Evolutionary conservation across 148 eudicot species (phyloP).

Genomic region (Arctostaphylos glauca): DNA sequence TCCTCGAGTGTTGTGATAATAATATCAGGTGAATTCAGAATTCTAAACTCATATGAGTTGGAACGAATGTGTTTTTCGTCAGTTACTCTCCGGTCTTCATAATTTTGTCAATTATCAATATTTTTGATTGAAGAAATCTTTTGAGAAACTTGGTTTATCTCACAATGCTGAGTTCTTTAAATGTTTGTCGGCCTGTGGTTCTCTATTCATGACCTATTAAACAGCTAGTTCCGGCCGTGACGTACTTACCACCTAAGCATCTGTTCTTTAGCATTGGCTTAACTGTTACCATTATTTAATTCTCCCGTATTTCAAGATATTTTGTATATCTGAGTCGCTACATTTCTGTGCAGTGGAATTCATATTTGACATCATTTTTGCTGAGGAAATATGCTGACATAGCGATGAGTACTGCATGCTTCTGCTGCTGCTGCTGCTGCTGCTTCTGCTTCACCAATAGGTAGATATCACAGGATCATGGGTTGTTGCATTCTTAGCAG

Average conservation of each 20-base stretch:
- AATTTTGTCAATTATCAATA: neutral
- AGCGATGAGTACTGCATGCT: neutral
- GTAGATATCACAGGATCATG: neutral
- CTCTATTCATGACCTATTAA: neutral
- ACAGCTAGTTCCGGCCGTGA: neutral
- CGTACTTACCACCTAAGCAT: neutral
- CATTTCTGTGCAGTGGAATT: constrained; percentile 51
- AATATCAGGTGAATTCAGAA: neutral
- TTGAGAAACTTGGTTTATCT: neutral
- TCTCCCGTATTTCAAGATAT: neutral
- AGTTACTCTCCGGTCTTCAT: neutral
- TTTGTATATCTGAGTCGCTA: neutral
- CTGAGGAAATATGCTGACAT: constrained; percentile 55
- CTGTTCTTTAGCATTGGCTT: neutral
- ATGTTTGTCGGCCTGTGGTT: neutral
- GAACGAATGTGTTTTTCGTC: neutral
- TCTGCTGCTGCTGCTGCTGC: neutral
- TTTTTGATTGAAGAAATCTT: neutral
- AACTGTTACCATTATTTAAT: neutral
- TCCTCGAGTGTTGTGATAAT: neutral
- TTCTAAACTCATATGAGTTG: neutral
- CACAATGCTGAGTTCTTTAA: neutral
- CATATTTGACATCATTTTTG: constrained; percentile 58
- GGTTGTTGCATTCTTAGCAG: neutral
- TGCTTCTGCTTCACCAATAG: no score